Conservation (phyloP, 306 rosid species). For the Cicer yamashitae region DNA sequence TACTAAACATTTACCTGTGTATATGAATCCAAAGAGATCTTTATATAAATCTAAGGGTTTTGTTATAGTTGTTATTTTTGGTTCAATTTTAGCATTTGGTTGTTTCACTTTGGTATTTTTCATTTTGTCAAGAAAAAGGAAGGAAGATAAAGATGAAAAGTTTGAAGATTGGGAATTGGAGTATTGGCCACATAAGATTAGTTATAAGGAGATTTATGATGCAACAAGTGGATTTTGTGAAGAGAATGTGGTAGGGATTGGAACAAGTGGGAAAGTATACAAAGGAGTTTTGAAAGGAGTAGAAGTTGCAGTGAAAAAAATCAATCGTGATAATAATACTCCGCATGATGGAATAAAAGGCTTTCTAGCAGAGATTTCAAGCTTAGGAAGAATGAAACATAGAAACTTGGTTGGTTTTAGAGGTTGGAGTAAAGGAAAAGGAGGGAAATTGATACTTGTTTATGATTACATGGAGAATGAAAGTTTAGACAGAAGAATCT, state of each 20-base stretch:
- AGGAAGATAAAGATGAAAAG: conserved; percentile 40
- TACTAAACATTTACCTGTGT: conserved; percentile 62
- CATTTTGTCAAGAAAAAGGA: conserved; percentile 44
- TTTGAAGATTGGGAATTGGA: conserved; percentile 63
- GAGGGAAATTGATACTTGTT: conserved; percentile 62
- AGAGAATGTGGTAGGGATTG: conserved; percentile 65
- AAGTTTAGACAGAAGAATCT: conserved; percentile 69
- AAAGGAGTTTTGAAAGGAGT: conserved; percentile 65
- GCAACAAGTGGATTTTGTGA: conserved; percentile 71
- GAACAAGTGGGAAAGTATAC: conserved; percentile 71
- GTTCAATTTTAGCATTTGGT: conserved; percentile 42
- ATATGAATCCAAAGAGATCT: conserved; percentile 44
- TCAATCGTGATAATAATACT: conserved; percentile 49
- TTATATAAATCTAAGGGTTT: conserved; percentile 51
- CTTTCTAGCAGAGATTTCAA: conserved; percentile 80
- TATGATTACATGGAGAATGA: conserved; percentile 84
- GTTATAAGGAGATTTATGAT: conserved; percentile 56
- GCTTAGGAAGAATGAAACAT: conserved; percentile 79
- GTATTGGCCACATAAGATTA: conserved; percentile 77
- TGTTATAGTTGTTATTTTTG: conserved; percentile 48
- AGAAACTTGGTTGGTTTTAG: conserved; percentile 69
- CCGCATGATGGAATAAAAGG: conserved; percentile 63
- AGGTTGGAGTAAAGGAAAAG: conserved; percentile 82
- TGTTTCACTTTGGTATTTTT: conserved; percentile 39
- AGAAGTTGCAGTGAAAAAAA: conserved; percentile 68